phyloP scores from a whole-genome alignment of 441 rosid genomes.

The Erodium texanum region DNA sequence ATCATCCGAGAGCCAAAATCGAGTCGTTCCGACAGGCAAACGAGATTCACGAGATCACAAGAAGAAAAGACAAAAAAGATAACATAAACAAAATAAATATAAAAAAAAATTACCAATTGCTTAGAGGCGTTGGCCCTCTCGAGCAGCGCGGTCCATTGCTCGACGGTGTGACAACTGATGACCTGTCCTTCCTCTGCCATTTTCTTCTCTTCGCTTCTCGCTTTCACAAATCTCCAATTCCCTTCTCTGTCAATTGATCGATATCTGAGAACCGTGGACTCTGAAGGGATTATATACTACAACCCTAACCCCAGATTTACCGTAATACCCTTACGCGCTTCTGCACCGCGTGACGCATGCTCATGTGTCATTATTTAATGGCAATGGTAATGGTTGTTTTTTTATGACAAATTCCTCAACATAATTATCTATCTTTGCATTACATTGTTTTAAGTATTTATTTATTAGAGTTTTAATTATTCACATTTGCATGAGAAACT shows the following conservation, averaged over 20 bases:
- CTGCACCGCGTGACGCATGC: background rate
- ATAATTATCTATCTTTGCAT: too few species aligned
- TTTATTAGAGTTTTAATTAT: too few species aligned
- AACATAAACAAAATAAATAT: background rate
- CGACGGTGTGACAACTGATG: conserved; percentile 56
- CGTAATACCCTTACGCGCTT: conserved; percentile 1
- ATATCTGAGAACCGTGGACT: background rate
- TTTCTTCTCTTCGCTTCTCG: background rate
- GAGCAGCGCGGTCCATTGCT: conserved; percentile 57
- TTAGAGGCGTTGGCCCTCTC: conserved; percentile 47
- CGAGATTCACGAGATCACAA: background rate
- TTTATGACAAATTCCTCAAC: too few species aligned
- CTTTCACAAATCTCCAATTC: background rate
- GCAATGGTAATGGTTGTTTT: too few species aligned
- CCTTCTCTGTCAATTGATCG: background rate
- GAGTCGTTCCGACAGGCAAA: background rate
- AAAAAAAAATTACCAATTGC: conserved; percentile 42
- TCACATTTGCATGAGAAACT: too few species aligned
- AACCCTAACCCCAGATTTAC: background rate
- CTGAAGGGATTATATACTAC: background rate
- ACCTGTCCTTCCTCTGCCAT: conserved; percentile 87
- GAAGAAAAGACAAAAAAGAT: background rate
- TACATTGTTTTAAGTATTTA: too few species aligned
- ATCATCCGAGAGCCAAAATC: background rate
- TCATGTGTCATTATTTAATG: background rate